Conservation (phyloP, 768 basidiomycete genomes). For the Suillus ampliporus region DNA sequence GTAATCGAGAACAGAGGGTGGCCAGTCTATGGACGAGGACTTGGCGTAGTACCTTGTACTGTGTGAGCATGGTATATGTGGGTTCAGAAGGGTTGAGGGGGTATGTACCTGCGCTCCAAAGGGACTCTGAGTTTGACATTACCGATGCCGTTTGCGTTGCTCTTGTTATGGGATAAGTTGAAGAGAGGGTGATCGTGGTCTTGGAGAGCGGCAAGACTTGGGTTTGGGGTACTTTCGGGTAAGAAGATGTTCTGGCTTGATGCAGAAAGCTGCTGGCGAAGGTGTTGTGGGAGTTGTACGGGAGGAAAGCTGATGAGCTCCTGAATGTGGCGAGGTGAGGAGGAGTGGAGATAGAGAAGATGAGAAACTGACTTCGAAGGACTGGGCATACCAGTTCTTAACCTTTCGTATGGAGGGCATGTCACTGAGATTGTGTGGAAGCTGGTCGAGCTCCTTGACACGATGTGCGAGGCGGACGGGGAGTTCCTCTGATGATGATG, state of each 20-base stretch:
- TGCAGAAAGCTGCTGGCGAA: slow-evolving; percentile 69
- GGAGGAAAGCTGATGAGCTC: slow-evolving; percentile 89
- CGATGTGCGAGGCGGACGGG: slow-evolving; percentile 95
- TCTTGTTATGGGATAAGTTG: slow-evolving; percentile 27
- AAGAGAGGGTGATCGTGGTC: slow-evolving; percentile 17
- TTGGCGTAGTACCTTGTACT: slow-evolving; percentile 81
- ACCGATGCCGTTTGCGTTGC: slow-evolving; percentile 42
- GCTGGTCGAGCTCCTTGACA: slow-evolving; percentile 92
- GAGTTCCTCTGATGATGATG: slow-evolving; percentile 71
- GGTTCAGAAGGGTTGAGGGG: slow-evolving; percentile 9
- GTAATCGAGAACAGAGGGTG: slow-evolving; percentile 93
- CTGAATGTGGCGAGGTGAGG: slow-evolving; percentile 44
- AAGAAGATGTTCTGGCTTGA: slow-evolving; percentile 44
- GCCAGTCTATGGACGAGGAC: slow-evolving; percentile 73
- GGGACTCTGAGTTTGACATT: slow-evolving; percentile 78
- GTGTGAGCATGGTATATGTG: slow-evolving; percentile 3
- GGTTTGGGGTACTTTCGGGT: slow-evolving; percentile 83
- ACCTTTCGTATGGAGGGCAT: slow-evolving; percentile 95
- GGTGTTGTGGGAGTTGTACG: slow-evolving; percentile 67
- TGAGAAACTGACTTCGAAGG: slow-evolving; percentile 79
- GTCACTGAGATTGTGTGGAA: slow-evolving; percentile 88
- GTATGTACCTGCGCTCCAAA: slow-evolving; percentile 75
- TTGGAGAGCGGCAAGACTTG: slow-evolving; percentile 51
- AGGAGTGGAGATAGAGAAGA: slow-evolving; percentile 2
- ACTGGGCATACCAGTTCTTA: slow-evolving; percentile 99